Percentiles rank a stretch among this genome's conserved stretches.
These are phyloP conservation scores for Sporothrix pseudoabietina DNA, from an alignment of 2,329 filamentous ascomycete genomes.

Conservation along the genomic window DNA sequence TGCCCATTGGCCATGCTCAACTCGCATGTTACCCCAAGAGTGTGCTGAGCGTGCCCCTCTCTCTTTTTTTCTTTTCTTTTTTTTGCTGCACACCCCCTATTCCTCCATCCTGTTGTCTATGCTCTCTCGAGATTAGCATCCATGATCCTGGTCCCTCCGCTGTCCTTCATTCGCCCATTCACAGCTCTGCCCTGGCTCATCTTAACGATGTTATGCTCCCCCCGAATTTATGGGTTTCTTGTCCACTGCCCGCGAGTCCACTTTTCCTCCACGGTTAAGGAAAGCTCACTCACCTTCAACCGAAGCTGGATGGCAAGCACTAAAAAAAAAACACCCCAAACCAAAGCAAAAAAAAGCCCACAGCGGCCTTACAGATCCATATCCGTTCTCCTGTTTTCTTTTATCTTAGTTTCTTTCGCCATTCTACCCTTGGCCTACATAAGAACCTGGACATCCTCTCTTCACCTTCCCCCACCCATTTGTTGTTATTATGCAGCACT, in stretches of 20 bases:
- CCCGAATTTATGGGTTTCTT: constrained; percentile 21
- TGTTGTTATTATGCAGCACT: constrained; percentile 24
- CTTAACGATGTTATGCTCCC: constrained; percentile 32
- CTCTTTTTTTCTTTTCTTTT: background rate
- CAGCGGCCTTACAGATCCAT: constrained; percentile 29
- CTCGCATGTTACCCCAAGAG: constrained; percentile 10
- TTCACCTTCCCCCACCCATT: constrained; percentile 29
- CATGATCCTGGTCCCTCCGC: constrained; percentile 28
- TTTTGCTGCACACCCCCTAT: constrained; percentile 20
- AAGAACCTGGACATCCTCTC: constrained; percentile 37
- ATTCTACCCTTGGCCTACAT: constrained; percentile 39
- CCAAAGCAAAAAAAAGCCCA: constrained; percentile 25
- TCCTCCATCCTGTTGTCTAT: constrained; percentile 19
- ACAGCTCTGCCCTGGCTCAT: constrained; percentile 31
- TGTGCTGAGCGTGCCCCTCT: background rate
- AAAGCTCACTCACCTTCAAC: constrained; percentile 23
- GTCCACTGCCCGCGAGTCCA: constrained; percentile 25
- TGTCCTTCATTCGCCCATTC: constrained; percentile 31
- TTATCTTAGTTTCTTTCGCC: constrained; percentile 42
- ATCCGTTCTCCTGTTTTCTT: constrained; percentile 37
- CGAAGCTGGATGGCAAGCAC: constrained; percentile 22
- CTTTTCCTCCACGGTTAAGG: constrained; percentile 24
- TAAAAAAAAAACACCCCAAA: constrained; percentile 24
- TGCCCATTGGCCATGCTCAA: constrained; percentile 49
- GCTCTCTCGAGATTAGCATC: constrained; percentile 22